phyloP scores from a whole-genome alignment of 2,329 filamentous ascomycete genomes.

The Botrytis tulipae region DNA sequence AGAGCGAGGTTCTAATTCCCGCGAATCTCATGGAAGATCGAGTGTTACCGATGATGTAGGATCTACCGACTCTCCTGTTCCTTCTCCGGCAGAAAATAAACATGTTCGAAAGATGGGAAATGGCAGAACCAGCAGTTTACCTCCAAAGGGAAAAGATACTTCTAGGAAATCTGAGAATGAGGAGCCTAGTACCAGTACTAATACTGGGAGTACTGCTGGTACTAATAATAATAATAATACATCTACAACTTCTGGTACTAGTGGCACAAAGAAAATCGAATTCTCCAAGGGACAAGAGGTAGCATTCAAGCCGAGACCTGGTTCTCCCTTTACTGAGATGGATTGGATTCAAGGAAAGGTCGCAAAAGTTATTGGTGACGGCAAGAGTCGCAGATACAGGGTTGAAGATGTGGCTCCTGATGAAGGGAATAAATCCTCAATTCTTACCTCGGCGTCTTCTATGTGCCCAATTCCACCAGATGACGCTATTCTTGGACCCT shows the following conservation, averaged over 20 bases:
- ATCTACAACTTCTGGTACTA: slow-evolving; percentile 11
- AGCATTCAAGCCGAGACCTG: slow-evolving; percentile 61
- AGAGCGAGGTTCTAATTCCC: slow-evolving; percentile 27
- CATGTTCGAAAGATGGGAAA: slow-evolving; percentile 33
- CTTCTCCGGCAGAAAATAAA: slow-evolving; percentile 36
- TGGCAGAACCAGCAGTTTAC: slow-evolving; percentile 35
- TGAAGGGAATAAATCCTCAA: slow-evolving; percentile 59
- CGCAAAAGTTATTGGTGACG: slow-evolving; percentile 70
- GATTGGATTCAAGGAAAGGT: slow-evolving; percentile 79
- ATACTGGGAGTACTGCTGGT: slow-evolving; percentile 25
- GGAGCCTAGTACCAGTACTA: slow-evolving; percentile 28
- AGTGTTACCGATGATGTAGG: slow-evolving; percentile 36
- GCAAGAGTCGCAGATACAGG: slow-evolving; percentile 74
- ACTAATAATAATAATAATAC: not conserved
- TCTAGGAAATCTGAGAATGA: slow-evolving; percentile 29
- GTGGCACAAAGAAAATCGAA: slow-evolving; percentile 48
- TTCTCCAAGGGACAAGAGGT: slow-evolving; percentile 64
- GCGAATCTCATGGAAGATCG: slow-evolving; percentile 32
- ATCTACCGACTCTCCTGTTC: slow-evolving; percentile 36
- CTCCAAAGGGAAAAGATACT: slow-evolving; percentile 32
- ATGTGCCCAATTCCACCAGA: slow-evolving; percentile 73
- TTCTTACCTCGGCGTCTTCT: slow-evolving; percentile 68
- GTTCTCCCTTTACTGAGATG: slow-evolving; percentile 46
- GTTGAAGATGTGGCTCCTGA: slow-evolving; percentile 79
- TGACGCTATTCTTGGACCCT: slow-evolving; percentile 60